These are phyloP conservation scores for Puccinia sorghi DNA, from an alignment of 1,284 basidiomycete species.

Conservation along the genomic window DNA sequence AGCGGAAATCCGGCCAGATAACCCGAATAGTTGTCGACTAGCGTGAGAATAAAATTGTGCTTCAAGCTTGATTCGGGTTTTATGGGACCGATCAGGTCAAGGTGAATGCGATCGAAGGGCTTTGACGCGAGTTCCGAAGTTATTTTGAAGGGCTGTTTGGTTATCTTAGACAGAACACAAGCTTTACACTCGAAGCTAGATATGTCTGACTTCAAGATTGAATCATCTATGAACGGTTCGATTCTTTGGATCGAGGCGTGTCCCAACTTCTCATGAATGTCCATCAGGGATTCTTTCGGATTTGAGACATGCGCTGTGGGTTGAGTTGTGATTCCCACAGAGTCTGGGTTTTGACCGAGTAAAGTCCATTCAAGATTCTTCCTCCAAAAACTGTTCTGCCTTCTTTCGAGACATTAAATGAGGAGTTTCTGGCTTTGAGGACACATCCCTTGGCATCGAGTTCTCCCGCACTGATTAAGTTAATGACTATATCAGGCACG, in stretches of 20 bases:
- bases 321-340: no score
- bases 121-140: no score
- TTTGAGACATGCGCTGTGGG: neutral
- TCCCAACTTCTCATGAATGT: neutral
- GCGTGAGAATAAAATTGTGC: neutral
- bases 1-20: neutral
- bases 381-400: no score
- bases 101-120: neutral
- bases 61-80: neutral
- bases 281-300: neutral
- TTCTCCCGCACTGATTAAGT: no score
- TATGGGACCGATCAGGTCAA: neutral
- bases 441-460: no score
- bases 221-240: neutral
- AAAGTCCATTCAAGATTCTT: no score
- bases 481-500: no score
- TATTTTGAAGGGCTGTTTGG: neutral
- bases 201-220: neutral
- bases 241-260: neutral
- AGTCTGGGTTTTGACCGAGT: no score
- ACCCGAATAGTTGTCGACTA: neutral
- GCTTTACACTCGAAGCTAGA: neutral
- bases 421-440: no score
- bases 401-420: no score
- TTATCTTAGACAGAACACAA: neutral